These are phyloP conservation scores for Solanum hybrid DNA, from an alignment of 305 asterid species.

Conservation along the genomic window DNA sequence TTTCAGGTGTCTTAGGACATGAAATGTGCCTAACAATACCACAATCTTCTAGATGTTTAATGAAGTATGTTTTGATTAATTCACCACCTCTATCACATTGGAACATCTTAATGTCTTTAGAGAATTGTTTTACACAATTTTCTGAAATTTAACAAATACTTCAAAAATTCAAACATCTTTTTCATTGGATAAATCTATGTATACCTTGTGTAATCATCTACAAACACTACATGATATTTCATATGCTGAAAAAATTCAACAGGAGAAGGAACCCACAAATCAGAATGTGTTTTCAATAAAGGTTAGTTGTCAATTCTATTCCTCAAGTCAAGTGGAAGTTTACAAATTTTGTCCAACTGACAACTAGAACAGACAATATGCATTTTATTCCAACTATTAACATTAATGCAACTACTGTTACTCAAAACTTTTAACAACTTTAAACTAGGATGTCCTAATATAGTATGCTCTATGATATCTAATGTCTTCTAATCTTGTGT, in stretches of 20 bases:
- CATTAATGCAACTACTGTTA: background rate
- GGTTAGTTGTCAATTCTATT: too few relatives aligned
- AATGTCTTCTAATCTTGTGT: background rate
- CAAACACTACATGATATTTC: background rate
- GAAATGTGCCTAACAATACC: background rate
- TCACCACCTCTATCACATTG: background rate
- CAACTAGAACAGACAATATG: background rate
- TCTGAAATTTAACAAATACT: background rate
- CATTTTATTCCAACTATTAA: background rate
- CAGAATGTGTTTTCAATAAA: background rate
- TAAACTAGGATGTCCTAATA: background rate
- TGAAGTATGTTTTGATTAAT: background rate
- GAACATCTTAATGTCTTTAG: background rate
- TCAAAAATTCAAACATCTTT: background rate
- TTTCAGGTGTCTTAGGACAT: background rate
- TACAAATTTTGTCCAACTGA: background rate
- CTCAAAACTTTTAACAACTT: background rate
- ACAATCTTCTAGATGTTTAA: background rate
- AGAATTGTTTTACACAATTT: background rate
- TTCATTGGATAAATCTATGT: background rate
- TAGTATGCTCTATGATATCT: background rate
- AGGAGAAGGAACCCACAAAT: background rate
- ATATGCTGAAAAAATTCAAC: background rate
- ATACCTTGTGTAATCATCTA: background rate
- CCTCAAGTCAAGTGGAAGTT: background rate